Base-by-base conservation (phyloP, 371 early-diverging fungal genomes). In the Zopfochytrium polystomum region DNA sequence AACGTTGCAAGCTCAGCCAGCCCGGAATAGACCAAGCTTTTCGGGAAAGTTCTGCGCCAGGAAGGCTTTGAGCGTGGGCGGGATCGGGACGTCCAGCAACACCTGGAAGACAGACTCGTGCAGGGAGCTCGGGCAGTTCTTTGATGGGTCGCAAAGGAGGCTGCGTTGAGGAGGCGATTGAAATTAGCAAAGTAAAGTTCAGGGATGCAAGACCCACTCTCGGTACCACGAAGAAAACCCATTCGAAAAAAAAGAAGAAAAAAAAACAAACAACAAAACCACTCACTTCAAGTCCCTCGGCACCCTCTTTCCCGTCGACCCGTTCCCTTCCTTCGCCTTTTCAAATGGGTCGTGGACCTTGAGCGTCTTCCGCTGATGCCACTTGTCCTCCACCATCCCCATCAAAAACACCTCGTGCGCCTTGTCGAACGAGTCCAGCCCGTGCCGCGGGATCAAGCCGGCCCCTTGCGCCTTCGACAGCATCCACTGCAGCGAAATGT, bases 401-500 rank as follows among this genome's bases (percentile, higher is more conserved):
- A 62, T 6, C 55, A 62, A 30, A 11, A 62, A 55, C 54, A 55
- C 52, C 23, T 25, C 15, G n/a, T 33, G 34, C 13, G 34, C 55
- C 13, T n/a, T 27, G 23, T 62, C 54, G 47, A 54, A 62, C 22
- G 13, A 44, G 5, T 20, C 26, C 3, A 9, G 1, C 18, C 30
- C 25, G 18, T n/a, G n/a, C n/a, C n/a, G 29, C 7, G 55, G 20
- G 4, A 26, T 38, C 34, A 63, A 29, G 1, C 63, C 63, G 20
- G 63, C 63, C 5, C 13, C 33, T 2, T 58, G 58, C 11, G 63
- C 56, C 2, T 63, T 63, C 31, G 6, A 11, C 29, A 51, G 43
- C 57, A 63, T 63, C 63, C 63, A 63, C 9, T 47, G 11, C 13
- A 63, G 52, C 20, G 43, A 7, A 23, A 63, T 35, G 42, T 50